phyloP scores from a whole-genome alignment of 2,329 filamentous ascomycete species.

The Exophiala sideris region DNA sequence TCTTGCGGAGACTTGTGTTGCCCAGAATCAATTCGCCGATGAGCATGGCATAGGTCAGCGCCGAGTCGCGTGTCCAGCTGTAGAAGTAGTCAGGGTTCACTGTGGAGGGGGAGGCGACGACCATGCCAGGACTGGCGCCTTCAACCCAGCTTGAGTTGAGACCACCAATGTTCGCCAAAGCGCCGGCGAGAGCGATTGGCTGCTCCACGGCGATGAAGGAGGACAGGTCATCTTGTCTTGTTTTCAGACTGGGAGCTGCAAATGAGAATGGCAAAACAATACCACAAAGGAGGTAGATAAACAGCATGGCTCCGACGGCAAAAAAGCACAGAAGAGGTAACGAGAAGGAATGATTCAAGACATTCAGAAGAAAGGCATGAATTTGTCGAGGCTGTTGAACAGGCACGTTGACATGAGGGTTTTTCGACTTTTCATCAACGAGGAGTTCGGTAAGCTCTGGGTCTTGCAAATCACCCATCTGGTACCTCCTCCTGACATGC shows the following conservation, averaged over 20 bases:
- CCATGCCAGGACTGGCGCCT: slow-evolving; percentile 50
- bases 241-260: slow-evolving; percentile 7
- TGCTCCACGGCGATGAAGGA: slow-evolving; percentile 46
- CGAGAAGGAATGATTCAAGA: not conserved
- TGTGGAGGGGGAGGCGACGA: slow-evolving; percentile 58
- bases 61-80: slow-evolving; percentile 75
- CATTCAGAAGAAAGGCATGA: not conserved
- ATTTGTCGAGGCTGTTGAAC: too few species aligned
- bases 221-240: slow-evolving; percentile 24
- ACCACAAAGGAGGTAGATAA: not conserved
- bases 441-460: too few species aligned
- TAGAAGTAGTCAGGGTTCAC: slow-evolving; percentile 63
- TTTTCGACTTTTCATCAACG: too few species aligned
- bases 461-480: too few species aligned
- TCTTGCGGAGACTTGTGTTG: slow-evolving; percentile 55
- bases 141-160: slow-evolving; percentile 45
- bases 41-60: slow-evolving; percentile 66
- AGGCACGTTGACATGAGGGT: too few species aligned
- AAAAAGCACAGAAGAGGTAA: not conserved
- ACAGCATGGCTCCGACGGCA: slow-evolving; percentile 3
- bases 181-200: slow-evolving; percentile 51
- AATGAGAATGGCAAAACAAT: slow-evolving; percentile 2
- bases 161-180: slow-evolving; percentile 56
- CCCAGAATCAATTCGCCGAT: slow-evolving; percentile 66
- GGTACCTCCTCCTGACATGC: too few species aligned